Evolutionary conservation across 2,329 filamentous ascomycete genomes (phyloP).

Genomic region (Trichoderma sp.): DNA sequence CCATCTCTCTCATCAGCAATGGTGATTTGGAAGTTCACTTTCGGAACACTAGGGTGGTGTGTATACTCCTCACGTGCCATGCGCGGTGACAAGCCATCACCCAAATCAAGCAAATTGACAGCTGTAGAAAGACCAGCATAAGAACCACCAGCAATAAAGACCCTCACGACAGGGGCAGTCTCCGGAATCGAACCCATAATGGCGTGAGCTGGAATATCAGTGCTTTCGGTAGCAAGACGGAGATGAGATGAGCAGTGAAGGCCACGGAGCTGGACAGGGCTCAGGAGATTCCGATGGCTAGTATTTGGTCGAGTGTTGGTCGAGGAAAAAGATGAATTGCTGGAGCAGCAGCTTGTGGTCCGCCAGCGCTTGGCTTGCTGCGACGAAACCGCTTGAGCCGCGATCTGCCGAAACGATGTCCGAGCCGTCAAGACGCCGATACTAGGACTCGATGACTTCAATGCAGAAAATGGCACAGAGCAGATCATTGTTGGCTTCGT

Average conservation of each 20-base stretch:
- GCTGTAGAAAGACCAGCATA: constrained; percentile 68
- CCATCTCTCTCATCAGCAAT: constrained; percentile 78
- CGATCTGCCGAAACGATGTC: neutral
- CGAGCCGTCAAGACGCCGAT: neutral
- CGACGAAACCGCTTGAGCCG: neutral
- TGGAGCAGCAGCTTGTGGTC: neutral
- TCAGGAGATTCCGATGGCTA: neutral
- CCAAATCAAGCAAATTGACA: constrained; percentile 65
- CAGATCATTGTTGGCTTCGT: neutral
- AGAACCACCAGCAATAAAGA: constrained; percentile 68
- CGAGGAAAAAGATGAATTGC: neutral
- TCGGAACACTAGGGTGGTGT: constrained; percentile 42
- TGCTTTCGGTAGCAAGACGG: neutral
- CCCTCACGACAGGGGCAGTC: constrained; percentile 42
- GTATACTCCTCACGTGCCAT: constrained; percentile 36
- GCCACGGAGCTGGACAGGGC: neutral
- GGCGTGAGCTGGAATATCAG: neutral
- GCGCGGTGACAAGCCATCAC: constrained; percentile 54
- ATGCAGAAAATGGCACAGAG: neutral
- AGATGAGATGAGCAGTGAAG: neutral
- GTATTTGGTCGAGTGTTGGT: neutral
- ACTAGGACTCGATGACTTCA: neutral
- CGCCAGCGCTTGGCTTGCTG: neutral
- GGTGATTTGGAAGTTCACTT: constrained; percentile 64
- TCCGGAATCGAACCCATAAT: constrained; percentile 34